Base-by-base conservation (phyloP, 495 filamentous ascomycete species). In the Peziza echinospora region DNA sequence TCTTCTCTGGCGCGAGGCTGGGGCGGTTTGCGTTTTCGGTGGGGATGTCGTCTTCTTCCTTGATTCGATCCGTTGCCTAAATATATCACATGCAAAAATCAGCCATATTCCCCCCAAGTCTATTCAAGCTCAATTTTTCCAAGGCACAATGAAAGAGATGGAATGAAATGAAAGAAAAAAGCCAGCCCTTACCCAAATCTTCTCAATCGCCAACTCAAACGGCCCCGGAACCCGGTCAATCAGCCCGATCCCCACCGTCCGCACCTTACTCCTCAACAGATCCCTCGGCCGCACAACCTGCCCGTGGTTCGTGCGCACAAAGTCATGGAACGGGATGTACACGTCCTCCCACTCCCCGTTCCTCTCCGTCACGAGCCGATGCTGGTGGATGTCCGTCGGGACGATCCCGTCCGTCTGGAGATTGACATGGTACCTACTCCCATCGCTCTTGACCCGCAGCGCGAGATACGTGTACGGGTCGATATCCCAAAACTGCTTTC, bases 281-380 rank as follows among this genome's bases (percentile, higher is more conserved):
- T 75, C 75, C 67, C 93, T 86, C 21, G 86, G 89, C 66, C 96
- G 84, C 8, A 93, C 75, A 0, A 93, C 82, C 49, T 76, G 70
- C 16, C 89, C 89, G 55, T 85, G 69, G 60, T 93, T 94, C 26
- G 91, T 97, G 44, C 91, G 73, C 45, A 96, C 87, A 61, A 97
- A 96, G 41, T 91, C 80, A 59, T 76, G 76, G 67, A 84, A 87
- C 37, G 80, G 80, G 45, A 97, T 77, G 42, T 92, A 56, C 21
- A 94, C 72, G 7, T 85, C 92, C 67, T 97, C 85, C 89, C 89
- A 97, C 54, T 84, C 71, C 3, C 85, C 83, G 0, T 78, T 75
- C 26, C 75, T 75, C 59, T 75, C 78, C 16, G 80, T 73, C 62
- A 91, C 92, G 11, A 97, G 59, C 49, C 91, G 69, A 62, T 97